Percentiles rank a stretch among this genome's conserved stretches.
These are phyloP conservation scores for Paramecium primaurelia DNA, from an alignment of 73 alveolate species.

Conservation along the genomic window DNA sequence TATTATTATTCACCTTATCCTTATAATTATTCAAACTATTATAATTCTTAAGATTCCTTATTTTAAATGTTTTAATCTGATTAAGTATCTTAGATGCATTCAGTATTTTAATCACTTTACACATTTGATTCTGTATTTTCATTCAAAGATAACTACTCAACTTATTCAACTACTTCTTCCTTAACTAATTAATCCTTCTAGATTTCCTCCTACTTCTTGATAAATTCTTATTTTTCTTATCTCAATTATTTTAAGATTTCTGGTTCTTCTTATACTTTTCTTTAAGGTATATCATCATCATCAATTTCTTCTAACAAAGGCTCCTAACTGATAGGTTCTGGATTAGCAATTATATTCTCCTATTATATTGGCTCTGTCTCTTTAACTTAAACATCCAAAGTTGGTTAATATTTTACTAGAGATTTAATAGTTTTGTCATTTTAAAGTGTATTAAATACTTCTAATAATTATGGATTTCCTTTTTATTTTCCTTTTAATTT, in stretches of 20 bases:
- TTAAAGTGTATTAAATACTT: background rate
- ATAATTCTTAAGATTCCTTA: background rate
- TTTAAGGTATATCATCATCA: constrained; percentile 15
- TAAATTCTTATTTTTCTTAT: background rate
- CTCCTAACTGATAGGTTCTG: background rate
- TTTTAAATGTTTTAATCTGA: background rate
- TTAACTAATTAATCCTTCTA: background rate
- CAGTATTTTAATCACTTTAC: background rate
- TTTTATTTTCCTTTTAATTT: background rate
- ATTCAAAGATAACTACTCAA: background rate
- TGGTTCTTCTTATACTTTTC: background rate
- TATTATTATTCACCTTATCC: background rate
- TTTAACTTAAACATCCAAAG: background rate
- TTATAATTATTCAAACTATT: background rate
- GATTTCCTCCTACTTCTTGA: background rate
- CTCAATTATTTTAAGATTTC: background rate
- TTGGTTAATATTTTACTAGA: background rate
- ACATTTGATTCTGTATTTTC: background rate
- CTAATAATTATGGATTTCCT: background rate
- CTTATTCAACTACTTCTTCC: background rate
- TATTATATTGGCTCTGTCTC: background rate
- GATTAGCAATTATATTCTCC: background rate
- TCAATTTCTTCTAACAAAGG: background rate
- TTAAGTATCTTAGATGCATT: background rate
- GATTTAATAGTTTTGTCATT: background rate